Percentiles rank a stretch among this genome's conserved stretches.
phyloP scores from a whole-genome alignment of 2,329 filamentous ascomycete species.

The Neopestalotiopsis rosae region DNA sequence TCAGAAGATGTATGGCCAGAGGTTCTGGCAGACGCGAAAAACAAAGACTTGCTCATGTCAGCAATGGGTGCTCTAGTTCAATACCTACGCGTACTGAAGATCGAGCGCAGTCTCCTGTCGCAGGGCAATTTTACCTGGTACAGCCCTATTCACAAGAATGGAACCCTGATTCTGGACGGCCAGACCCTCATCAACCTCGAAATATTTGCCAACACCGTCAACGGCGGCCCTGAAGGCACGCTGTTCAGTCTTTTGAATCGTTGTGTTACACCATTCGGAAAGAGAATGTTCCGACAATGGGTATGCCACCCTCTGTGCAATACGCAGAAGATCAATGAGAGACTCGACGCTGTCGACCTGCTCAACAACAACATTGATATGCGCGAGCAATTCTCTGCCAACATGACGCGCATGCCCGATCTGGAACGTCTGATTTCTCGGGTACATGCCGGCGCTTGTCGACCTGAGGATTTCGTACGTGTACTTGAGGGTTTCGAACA shows the following conservation, averaged over 20 bases:
- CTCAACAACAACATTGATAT: constrained; percentile 82
- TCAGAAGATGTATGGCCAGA: constrained; percentile 75
- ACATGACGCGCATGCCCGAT: constrained; percentile 90
- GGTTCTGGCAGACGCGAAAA: constrained; percentile 71
- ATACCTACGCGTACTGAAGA: constrained; percentile 85
- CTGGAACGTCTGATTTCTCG: constrained; percentile 92
- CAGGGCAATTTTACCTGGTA: constrained; percentile 93
- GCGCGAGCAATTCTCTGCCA: constrained; percentile 86
- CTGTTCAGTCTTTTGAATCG: constrained; percentile 90
- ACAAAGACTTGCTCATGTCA: constrained; percentile 87
- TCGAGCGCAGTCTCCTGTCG: constrained; percentile 85
- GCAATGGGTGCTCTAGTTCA: constrained; percentile 87
- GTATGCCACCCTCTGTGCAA: constrained; percentile 94
- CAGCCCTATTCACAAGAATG: constrained; percentile 87
- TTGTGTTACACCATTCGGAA: constrained; percentile 96
- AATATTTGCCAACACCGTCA: constrained; percentile 90
- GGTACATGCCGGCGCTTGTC: constrained; percentile 90
- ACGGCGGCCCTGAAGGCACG: constrained; percentile 84
- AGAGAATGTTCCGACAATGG: constrained; percentile 95
- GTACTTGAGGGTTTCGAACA: constrained; percentile 97
- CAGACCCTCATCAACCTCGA: constrained; percentile 99
- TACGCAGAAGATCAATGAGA: constrained; percentile 85
- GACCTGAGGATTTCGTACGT: constrained; percentile 87
- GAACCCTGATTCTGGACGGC: constrained; percentile 89
- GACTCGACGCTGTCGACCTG: constrained; percentile 88